phyloP scores from a whole-genome alignment of 345 rosid species.

The Alliaria petiolata region DNA sequence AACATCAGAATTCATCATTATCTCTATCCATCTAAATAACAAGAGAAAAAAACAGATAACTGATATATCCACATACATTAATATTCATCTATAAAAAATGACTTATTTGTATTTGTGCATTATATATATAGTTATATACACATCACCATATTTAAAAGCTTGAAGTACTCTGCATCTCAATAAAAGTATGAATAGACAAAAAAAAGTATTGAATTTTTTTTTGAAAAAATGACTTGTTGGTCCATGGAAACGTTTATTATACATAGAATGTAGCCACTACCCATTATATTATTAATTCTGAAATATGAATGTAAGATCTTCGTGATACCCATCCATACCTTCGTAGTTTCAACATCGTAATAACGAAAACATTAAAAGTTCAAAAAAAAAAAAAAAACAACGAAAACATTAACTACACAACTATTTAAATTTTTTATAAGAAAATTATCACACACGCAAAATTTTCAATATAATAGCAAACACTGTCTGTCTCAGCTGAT shows the following conservation, averaged over 20 bases:
- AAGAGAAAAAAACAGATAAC: background rate
- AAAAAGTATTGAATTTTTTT: no score
- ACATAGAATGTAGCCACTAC: background rate
- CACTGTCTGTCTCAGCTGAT: background rate
- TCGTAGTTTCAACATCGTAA: constrained; percentile 16
- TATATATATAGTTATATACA: no score
- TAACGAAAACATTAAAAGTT: background rate
- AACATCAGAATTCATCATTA: background rate
- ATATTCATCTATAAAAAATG: background rate
- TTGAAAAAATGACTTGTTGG: background rate
- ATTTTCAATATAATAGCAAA: background rate
- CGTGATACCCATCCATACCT: constrained; percentile 5
- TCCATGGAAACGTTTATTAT: constrained; percentile 1
- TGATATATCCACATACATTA: background rate
- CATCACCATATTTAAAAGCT: background rate
- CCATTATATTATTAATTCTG: background rate
- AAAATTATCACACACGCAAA: background rate
- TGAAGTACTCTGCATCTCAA: background rate
- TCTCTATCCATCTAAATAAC: background rate
- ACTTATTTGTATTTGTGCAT: background rate
- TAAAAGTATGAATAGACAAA: background rate
- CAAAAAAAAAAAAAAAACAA: no score
- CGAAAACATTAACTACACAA: no score
- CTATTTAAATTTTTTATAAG: background rate
- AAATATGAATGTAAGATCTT: background rate